Percentiles rank a stretch among this genome's conserved stretches.
phyloP scores from a whole-genome alignment of 768 basidiomycete genomes.

The Suillus plorans region DNA sequence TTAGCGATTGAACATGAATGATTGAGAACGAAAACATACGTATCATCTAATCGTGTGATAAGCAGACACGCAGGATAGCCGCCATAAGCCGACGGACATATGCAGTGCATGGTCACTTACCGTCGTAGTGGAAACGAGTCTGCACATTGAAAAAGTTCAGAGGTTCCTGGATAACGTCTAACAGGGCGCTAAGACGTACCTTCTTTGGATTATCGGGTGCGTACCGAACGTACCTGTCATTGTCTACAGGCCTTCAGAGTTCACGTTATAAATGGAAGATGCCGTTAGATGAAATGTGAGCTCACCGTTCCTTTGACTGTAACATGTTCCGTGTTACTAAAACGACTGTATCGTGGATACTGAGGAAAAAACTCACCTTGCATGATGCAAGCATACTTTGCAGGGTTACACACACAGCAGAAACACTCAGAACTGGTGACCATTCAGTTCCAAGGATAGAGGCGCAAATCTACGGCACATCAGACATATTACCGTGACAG shows the following conservation, averaged over 20 bases:
- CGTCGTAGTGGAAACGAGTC: constrained; percentile 83
- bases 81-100: constrained; percentile 15
- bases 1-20: not conserved
- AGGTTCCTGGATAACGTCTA: not conserved
- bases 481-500: constrained; percentile 14
- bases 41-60: constrained; percentile 46
- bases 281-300: constrained; percentile 4
- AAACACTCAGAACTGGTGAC: constrained; percentile 85
- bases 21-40: constrained; percentile 41
- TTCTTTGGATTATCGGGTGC: constrained; percentile 89
- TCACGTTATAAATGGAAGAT: constrained; percentile 6
- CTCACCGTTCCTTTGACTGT: constrained; percentile 66
- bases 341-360: not conserved
- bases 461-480: constrained; percentile 68
- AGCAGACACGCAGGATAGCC: constrained; percentile 6
- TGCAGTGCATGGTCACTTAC: constrained; percentile 38
- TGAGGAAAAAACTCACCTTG: constrained; percentile 53
- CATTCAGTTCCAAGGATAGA: constrained; percentile 88
- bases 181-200: constrained; percentile 39
- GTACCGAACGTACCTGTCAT: constrained; percentile 75
- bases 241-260: constrained; percentile 66
- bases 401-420: constrained; percentile 79
- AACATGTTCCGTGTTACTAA: not conserved
- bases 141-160: constrained; percentile 29
- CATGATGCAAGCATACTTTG: constrained; percentile 93